Evolutionary conservation across 352 stramenopile genomes (phyloP).

Genomic region (Phytopythium vexans): DNA sequence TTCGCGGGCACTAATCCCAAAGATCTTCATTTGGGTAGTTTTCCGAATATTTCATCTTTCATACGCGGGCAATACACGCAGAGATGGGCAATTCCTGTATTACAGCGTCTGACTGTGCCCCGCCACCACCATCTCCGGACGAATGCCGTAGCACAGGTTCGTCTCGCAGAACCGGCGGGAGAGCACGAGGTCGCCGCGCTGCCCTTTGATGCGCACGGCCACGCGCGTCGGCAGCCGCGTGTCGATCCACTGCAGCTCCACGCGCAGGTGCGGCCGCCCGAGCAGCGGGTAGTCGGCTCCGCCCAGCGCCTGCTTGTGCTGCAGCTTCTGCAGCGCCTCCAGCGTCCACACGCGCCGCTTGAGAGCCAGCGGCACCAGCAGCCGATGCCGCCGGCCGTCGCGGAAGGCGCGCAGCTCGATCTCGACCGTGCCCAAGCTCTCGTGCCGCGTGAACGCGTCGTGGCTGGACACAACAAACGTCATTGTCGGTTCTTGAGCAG

Average conservation of each 20-base stretch:
- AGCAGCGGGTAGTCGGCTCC: slow-evolving; percentile 38
- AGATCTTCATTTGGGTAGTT: no score
- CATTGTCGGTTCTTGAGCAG: slow-evolving; percentile 15
- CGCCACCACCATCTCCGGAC: slow-evolving; percentile 1
- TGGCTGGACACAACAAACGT: slow-evolving; percentile 56
- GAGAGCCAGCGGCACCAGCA: slow-evolving; percentile 43
- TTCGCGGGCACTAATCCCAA: no score
- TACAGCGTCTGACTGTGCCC: not conserved
- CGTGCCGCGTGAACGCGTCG: slow-evolving; percentile 43
- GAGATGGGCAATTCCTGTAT: no score
- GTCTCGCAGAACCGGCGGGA: slow-evolving; percentile 42
- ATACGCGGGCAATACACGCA: no score
- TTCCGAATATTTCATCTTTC: no score
- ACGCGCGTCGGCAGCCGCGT: slow-evolving; percentile 52
- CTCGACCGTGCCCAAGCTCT: slow-evolving; percentile 50
- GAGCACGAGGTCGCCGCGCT: slow-evolving; percentile 19
- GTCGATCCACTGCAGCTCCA: slow-evolving; percentile 66
- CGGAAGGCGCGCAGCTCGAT: slow-evolving; percentile 42
- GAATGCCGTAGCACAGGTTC: slow-evolving; percentile 32
- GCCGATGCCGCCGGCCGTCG: slow-evolving; percentile 17
- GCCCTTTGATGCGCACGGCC: slow-evolving; percentile 29
- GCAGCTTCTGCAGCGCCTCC: slow-evolving; percentile 40
- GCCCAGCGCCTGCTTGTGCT: slow-evolving; percentile 40
- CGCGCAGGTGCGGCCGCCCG: slow-evolving; percentile 37
- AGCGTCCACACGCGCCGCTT: slow-evolving; percentile 49